Percentiles rank a stretch among this genome's conserved stretches.
phyloP scores from a whole-genome alignment of 1,139 yeast species.

The Ashbya aceris region DNA sequence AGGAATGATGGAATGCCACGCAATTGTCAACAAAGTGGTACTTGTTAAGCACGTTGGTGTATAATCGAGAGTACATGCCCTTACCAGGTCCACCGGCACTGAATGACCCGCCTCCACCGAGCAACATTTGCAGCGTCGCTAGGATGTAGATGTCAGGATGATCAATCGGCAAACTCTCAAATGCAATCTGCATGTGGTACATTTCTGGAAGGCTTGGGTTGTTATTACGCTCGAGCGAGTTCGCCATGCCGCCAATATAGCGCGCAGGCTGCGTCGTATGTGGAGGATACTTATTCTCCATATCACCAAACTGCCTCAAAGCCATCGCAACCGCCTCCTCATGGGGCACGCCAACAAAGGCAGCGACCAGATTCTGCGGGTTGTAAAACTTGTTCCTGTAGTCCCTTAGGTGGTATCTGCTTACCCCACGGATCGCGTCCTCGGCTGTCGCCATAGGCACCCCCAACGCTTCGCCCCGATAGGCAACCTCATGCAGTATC shows the following conservation, averaged over 20 bases:
- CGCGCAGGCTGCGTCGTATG: conserved; percentile 38
- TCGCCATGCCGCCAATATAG: conserved; percentile 71
- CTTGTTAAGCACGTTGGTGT: conserved; percentile 83
- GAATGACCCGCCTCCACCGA: conserved; percentile 98
- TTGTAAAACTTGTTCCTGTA: conserved; percentile 63
- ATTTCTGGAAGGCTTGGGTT: conserved; percentile 71
- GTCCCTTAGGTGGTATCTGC: conserved; percentile 43
- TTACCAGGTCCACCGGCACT: conserved; percentile 99
- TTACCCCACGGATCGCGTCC: conserved; percentile 51
- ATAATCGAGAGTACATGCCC: conserved; percentile 94
- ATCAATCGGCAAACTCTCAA: conserved; percentile 77
- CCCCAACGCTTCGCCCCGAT: conserved; percentile 64
- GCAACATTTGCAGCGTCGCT: conserved; percentile 79
- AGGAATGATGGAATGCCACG: conserved; percentile 80
- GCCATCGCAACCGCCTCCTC: conserved; percentile 59
- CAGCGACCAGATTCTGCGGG: conserved; percentile 78
- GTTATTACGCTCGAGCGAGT: conserved; percentile 63
- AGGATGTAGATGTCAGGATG: conserved; percentile 85
- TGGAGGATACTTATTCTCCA: conserved; percentile 34
- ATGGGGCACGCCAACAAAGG: conserved; percentile 81
- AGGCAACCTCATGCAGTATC: conserved; percentile 76
- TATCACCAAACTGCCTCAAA: conserved; percentile 53
- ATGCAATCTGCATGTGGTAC: conserved; percentile 79
- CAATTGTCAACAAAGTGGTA: conserved; percentile 89
- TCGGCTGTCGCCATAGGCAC: conserved; percentile 77